These are phyloP conservation scores for Trichoderma sp. DNA, from an alignment of 2,329 filamentous ascomycete genomes.

Conservation along the genomic window DNA sequence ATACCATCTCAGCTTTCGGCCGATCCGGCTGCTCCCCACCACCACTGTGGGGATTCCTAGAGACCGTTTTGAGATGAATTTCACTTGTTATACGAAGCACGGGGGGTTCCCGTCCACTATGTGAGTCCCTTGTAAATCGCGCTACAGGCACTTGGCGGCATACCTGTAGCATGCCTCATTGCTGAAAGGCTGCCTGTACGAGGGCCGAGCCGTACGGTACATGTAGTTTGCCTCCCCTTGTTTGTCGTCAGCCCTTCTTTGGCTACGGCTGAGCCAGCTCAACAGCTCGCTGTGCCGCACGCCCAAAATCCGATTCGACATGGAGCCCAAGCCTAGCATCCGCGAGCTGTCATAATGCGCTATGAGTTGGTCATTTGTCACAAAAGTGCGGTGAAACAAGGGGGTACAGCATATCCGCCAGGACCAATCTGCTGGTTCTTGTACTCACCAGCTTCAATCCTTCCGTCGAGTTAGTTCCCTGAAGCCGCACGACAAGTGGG, in stretches of 20 bases:
- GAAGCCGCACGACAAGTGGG: slow-evolving; percentile 45
- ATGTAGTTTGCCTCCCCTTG: not conserved
- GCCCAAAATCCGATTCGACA: slow-evolving; percentile 40
- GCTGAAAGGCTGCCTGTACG: not conserved
- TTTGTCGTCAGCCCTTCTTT: not conserved
- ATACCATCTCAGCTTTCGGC: slow-evolving; percentile 13
- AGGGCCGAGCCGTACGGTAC: not conserved
- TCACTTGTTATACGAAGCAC: not conserved
- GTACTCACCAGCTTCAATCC: slow-evolving; percentile 40
- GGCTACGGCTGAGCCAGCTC: slow-evolving; percentile 27
- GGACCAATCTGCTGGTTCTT: slow-evolving; percentile 9
- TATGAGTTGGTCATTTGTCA: slow-evolving; percentile 6
- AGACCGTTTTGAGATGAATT: not conserved
- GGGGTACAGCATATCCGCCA: not conserved
- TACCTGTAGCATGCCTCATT: not conserved
- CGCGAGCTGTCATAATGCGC: slow-evolving; percentile 30
- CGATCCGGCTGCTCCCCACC: slow-evolving; percentile 8
- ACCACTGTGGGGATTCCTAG: not conserved
- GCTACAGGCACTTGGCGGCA: not conserved
- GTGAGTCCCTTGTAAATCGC: not conserved
- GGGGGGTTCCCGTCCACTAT: not conserved
- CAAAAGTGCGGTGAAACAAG: slow-evolving; percentile 14
- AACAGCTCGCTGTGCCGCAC: slow-evolving; percentile 35
- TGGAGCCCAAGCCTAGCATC: slow-evolving; percentile 35
- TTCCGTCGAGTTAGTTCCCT: slow-evolving; percentile 44